Percentiles rank a stretch among this genome's conserved stretches.
phyloP scores from a whole-genome alignment of 768 basidiomycete genomes.

The Lepiota brunneoincarnata region DNA sequence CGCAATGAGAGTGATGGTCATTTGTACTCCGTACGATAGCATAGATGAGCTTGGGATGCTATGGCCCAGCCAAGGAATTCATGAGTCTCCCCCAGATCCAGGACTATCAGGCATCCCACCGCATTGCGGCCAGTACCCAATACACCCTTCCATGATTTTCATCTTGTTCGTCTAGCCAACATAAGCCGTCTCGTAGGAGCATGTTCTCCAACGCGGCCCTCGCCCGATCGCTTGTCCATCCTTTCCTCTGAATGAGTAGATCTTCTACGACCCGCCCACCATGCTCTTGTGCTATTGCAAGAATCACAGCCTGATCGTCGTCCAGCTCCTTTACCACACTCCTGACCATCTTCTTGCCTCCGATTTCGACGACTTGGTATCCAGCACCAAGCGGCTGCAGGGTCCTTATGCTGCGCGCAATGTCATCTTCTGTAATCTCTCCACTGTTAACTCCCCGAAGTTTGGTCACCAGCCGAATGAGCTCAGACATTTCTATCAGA shows the following conservation, averaged over 20 bases:
- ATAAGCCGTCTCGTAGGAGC: constrained; percentile 85
- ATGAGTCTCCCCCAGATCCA: background rate
- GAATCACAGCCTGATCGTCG: constrained; percentile 80
- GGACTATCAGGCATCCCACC: constrained; percentile 62
- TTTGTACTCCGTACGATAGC: constrained; percentile 11
- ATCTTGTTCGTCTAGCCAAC: constrained; percentile 94
- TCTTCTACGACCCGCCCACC: constrained; percentile 72
- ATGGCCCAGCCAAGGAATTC: constrained; percentile 1
- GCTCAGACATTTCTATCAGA: constrained; percentile 83
- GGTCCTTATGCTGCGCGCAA: constrained; percentile 79
- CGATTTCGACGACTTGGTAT: constrained; percentile 78
- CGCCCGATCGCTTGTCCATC: constrained; percentile 81
- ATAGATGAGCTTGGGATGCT: constrained; percentile 4
- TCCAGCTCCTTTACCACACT: constrained; percentile 91
- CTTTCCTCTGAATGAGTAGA: constrained; percentile 53
- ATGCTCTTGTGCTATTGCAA: constrained; percentile 67
- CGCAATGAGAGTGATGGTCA: constrained; percentile 4
- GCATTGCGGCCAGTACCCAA: constrained; percentile 88
- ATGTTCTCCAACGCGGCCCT: constrained; percentile 83
- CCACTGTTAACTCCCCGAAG: constrained; percentile 68
- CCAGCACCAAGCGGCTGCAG: constrained; percentile 89
- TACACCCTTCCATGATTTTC: constrained; percentile 62
- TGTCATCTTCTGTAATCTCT: constrained; percentile 83
- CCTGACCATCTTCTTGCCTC: constrained; percentile 77
- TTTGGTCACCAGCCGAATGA: constrained; percentile 74